Conservation (phyloP, 371 early-diverging fungal species). For the Batkoa obscura region DNA sequence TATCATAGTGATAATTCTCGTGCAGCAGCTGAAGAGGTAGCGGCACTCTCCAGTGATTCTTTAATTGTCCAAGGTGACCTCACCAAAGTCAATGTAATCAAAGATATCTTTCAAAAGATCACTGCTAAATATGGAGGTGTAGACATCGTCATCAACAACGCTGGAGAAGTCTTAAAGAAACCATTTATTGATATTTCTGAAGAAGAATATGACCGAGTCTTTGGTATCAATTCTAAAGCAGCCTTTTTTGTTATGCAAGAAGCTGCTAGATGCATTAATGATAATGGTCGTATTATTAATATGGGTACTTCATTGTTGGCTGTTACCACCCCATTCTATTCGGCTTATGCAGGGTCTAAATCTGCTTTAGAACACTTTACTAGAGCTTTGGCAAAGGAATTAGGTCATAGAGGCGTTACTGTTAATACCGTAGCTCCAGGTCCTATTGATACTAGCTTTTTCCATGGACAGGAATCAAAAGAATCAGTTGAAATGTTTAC, state of each 20-base stretch:
- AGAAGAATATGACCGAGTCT: no score
- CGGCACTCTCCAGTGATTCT: no score
- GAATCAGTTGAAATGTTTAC: constrained; percentile 10
- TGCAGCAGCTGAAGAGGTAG: constrained; percentile 24
- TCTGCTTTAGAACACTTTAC: constrained; percentile 17
- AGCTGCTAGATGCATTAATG: constrained; percentile 12
- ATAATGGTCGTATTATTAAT: no score
- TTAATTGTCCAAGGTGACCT: no score
- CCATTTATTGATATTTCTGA: constrained; percentile 12
- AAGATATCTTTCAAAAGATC: no score
- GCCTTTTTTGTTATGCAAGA: no score
- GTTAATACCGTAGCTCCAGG: constrained; percentile 21
- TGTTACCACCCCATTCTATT: constrained; percentile 13
- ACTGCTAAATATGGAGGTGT: no score
- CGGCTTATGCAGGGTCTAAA: constrained; percentile 16
- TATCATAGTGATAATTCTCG: constrained; percentile 19
- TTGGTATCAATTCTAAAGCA: no score
- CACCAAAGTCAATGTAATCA: no score
- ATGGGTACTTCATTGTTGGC: no score
- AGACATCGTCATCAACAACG: constrained; percentile 38
- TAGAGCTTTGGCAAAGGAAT: constrained; percentile 14
- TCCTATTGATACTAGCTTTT: constrained; percentile 17
- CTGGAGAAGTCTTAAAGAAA: constrained; percentile 16
- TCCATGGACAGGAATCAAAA: constrained; percentile 14
- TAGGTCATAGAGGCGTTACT: constrained; percentile 14